Evolutionary conservation across 805 yeast species (phyloP).

Genomic region (Spathaspora sp.): DNA sequence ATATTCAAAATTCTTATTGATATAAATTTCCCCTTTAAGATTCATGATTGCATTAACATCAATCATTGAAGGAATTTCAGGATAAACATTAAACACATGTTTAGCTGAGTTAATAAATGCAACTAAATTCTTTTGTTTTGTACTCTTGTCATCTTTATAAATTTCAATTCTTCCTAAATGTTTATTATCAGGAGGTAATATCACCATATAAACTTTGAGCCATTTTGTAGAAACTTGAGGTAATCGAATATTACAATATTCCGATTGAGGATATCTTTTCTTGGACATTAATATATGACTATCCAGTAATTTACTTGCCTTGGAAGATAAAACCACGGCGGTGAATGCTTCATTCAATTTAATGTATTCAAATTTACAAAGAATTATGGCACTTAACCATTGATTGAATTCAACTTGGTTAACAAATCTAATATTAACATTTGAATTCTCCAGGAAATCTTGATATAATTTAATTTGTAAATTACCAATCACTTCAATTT

Average conservation of each 20-base stretch:
- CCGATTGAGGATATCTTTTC: constrained; percentile 46
- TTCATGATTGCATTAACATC: constrained; percentile 56
- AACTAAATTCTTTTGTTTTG: constrained; percentile 48
- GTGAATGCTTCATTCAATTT: constrained; percentile 61
- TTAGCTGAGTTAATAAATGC: constrained; percentile 44
- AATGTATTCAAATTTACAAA: constrained; percentile 55
- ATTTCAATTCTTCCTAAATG: constrained; percentile 50
- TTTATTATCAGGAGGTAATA: constrained; percentile 46
- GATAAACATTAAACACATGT: constrained; percentile 54
- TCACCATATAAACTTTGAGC: constrained; percentile 51
- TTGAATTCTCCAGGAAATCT: constrained; percentile 23
- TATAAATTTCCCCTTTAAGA: constrained; percentile 49
- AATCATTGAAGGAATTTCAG: constrained; percentile 53
- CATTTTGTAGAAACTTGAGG: constrained; percentile 58
- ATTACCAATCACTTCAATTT: constrained; percentile 9
- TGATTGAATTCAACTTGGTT: constrained; percentile 17
- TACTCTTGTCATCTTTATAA: constrained; percentile 43
- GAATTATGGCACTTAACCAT: constrained; percentile 48
- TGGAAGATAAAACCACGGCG: constrained; percentile 57
- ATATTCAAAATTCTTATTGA: constrained; percentile 39
- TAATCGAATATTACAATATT: constrained; percentile 62
- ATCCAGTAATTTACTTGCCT: constrained; percentile 55
- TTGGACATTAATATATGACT: constrained; percentile 55
- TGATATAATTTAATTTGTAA: constrained; percentile 22
- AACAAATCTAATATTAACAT: constrained; percentile 21